These are phyloP conservation scores for Candida chilensis DNA, from an alignment of 805 yeast genomes.

Conservation along the genomic window DNA sequence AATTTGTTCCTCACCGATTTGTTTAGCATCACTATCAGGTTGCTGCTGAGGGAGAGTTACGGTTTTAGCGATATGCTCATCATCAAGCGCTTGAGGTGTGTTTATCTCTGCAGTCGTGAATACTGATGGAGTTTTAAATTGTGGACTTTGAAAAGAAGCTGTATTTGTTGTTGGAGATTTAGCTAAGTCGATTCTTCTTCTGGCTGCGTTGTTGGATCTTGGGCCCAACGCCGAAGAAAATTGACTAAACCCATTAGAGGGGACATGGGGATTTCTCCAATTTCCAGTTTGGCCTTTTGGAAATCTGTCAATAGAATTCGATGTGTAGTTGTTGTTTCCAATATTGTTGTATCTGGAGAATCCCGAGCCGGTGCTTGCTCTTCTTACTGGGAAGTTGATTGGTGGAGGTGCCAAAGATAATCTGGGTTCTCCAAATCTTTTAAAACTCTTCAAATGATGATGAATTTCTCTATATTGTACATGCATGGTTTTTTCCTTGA, in stretches of 20 bases:
- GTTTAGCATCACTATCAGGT: neutral
- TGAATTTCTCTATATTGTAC: slow-evolving; percentile 73
- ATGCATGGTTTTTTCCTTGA: slow-evolving; percentile 68
- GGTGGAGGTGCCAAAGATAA: slow-evolving; percentile 76
- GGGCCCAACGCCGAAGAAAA: neutral
- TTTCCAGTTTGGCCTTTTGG: neutral
- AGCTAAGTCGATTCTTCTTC: neutral
- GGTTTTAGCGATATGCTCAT: neutral
- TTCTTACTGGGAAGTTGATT: slow-evolving; percentile 46
- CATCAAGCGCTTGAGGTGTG: slow-evolving; percentile 3
- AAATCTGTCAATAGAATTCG: no score
- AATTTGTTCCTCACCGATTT: neutral
- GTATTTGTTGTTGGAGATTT: no score
- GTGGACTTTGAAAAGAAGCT: no score
- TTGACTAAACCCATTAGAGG: neutral
- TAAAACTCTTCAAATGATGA: slow-evolving; percentile 12
- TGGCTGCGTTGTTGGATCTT: neutral
- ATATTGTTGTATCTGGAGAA: neutral
- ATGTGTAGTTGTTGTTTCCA: neutral
- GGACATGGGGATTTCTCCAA: neutral
- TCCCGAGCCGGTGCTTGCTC: slow-evolving; percentile 11
- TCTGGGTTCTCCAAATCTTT: slow-evolving; percentile 12
- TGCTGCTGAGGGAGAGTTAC: neutral
- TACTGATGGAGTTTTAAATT: no score
- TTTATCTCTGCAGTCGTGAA: no score